Evolutionary conservation across 1,284 basidiomycete species (phyloP), one percentile per base, ranked within the genome.

Genomic region (Schizopora paradoxa): DNA sequence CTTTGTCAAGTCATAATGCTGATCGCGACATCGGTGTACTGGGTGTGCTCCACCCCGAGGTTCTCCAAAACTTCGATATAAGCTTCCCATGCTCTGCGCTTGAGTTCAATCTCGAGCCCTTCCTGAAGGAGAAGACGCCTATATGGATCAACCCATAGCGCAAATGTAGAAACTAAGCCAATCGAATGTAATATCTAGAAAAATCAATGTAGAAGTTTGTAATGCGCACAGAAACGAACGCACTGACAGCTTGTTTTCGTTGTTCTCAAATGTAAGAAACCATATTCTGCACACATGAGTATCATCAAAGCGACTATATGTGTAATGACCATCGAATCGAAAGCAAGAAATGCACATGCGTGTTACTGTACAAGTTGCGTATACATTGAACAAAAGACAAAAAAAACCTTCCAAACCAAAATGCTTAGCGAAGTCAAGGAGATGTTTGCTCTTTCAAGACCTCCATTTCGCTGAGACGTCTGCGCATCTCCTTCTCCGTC

Each of bases 61-160:
- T 96, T n/a, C 70, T 97, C 47, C 78, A 82, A 58, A 91, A 89
- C 58, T 97, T 94, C 65, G 92, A 96, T 64, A 86, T 99, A 54
- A 78, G 79, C 38, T 94, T 90, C 67, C 96, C 95, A n/a, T 97
- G 93, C 66, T 96, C 93, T 13, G 85, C 85, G 7, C 70, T 99
- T 49, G 96, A 99, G 74, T 91, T 99, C 63, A 86, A 86, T 40
- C 72, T 99, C 40, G 91, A 96, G 66, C 86, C 86, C 11, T 92
- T 99, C 75, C 82, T 91, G 68, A 92, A 87, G 66, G 71, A 73
- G 54, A 70, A 69, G 66, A 67, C 73, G 47, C 70, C 66, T 52
- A 62, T 71, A 36, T 71, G 68, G 73, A 40, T 47, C 28, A 49
- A 45, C 32, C 48, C 41, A 22, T 51, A 45, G 19, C 18, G 32